These are phyloP conservation scores for Trichophaea hybrida DNA, from an alignment of 2,329 filamentous ascomycete genomes.

Conservation along the genomic window DNA sequence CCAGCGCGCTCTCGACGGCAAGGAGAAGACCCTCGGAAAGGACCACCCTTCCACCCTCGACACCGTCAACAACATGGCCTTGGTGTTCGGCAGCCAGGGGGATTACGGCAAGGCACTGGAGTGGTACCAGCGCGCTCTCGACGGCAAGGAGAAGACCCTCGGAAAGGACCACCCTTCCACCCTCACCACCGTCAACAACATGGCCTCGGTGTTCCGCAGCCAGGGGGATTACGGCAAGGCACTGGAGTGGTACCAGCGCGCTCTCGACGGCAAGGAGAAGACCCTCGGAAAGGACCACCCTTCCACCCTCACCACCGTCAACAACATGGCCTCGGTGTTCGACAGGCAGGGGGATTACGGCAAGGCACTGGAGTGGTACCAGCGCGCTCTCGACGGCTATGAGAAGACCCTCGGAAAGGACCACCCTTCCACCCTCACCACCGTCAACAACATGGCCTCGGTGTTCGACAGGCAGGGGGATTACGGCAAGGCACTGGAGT, in stretches of 20 bases:
- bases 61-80: slow-evolving; percentile 13
- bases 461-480: slow-evolving; percentile 8
- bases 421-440: too few species aligned
- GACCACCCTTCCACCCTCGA: slow-evolving; percentile 7
- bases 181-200: slow-evolving; percentile 10
- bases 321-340: slow-evolving; percentile 14
- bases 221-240: slow-evolving; percentile 11
- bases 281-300: slow-evolving; percentile 1
- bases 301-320: slow-evolving; percentile 7
- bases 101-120: slow-evolving; percentile 15
- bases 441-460: too few species aligned
- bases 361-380: too few species aligned
- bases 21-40: background rate
- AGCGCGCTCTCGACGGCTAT: too few species aligned
- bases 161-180: slow-evolving; percentile 12
- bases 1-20: background rate
- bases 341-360: slow-evolving; percentile 8
- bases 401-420: too few species aligned
- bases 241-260: background rate
- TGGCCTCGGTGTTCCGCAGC: slow-evolving; percentile 12
- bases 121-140: slow-evolving; percentile 4
- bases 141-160: slow-evolving; percentile 7
- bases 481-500: slow-evolving; percentile 1
- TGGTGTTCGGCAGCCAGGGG: slow-evolving; percentile 6
- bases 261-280: background rate